Evolutionary conservation across 192 early-diverging fungal species (phyloP).

Genomic region (Podila minutissima): DNA sequence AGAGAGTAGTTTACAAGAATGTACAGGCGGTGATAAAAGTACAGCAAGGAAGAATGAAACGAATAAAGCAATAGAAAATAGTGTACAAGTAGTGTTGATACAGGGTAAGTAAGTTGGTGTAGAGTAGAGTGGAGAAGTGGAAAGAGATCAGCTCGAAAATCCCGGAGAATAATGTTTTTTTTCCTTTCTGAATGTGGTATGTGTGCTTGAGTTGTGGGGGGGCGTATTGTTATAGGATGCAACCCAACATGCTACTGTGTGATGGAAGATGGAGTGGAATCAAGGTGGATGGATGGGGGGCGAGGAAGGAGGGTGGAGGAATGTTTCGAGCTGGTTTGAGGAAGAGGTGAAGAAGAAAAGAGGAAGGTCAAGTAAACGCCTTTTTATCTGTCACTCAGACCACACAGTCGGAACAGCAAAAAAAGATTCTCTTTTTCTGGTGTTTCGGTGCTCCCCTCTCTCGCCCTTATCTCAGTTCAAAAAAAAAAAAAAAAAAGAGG

Average conservation of each 20-base stretch:
- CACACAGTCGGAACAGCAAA: too few relatives aligned
- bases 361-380: neutral
- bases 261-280: neutral
- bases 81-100: neutral
- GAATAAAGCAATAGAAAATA: neutral
- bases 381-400: too few relatives aligned
- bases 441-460: too few relatives aligned
- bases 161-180: too few relatives aligned
- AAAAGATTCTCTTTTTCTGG: too few relatives aligned
- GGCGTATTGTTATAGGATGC: neutral
- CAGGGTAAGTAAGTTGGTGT: neutral
- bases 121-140: neutral
- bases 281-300: neutral
- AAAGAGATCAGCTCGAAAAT: neutral
- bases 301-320: neutral
- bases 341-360: neutral
- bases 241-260: conserved; percentile 1
- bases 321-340: too few relatives aligned
- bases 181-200: neutral
- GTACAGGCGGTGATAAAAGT: too few relatives aligned
- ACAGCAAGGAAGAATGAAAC: neutral
- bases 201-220: neutral
- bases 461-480: neutral
- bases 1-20: neutral
- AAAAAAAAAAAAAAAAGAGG: neutral